Evolutionary conservation across 164 flowering plant genomes (phyloP).

Genomic region (Pachysandra terminalis): DNA sequence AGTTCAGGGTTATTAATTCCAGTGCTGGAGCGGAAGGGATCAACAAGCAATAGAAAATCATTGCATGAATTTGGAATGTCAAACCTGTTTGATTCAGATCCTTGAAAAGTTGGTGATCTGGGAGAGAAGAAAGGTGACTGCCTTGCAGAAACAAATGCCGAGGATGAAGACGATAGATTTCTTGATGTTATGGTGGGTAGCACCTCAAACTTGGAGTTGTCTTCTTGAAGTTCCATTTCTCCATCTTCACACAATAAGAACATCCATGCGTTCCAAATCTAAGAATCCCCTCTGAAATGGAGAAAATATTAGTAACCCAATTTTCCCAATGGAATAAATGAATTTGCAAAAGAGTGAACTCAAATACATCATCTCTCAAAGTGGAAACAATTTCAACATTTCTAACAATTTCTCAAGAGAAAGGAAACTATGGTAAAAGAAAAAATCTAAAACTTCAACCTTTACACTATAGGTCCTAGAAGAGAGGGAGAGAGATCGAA

Average conservation of each 20-base stretch:
- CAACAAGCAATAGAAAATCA: conserved; percentile 16
- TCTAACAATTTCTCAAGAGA: no score
- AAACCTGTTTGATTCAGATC: conserved; percentile 36
- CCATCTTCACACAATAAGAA: conserved; percentile 13
- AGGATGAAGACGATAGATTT: conserved; percentile 85
- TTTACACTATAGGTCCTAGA: no score
- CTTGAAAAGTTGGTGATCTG: conserved; percentile 52
- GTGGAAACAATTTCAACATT: no score
- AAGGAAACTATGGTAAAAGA: no score
- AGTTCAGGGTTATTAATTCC: conserved; percentile 29
- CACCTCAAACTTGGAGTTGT: conserved; percentile 52
- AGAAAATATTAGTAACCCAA: no score
- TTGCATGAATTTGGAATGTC: conserved; percentile 34
- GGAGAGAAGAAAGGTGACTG: conserved; percentile 96
- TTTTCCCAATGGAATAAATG: no score
- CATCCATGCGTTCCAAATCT: conserved; percentile 28
- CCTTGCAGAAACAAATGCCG: conserved; percentile 77
- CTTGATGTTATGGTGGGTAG: conserved; percentile 47
- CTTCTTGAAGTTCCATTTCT: conserved; percentile 69
- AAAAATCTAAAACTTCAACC: no score
- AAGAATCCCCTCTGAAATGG: conserved; percentile 23
- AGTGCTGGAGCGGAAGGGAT: conserved; percentile 23
- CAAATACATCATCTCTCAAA: no score
- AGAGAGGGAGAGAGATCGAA: no score
- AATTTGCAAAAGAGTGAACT: no score